Base-by-base conservation (phyloP, 345 rosid species). In the Citrus sp. region DNA sequence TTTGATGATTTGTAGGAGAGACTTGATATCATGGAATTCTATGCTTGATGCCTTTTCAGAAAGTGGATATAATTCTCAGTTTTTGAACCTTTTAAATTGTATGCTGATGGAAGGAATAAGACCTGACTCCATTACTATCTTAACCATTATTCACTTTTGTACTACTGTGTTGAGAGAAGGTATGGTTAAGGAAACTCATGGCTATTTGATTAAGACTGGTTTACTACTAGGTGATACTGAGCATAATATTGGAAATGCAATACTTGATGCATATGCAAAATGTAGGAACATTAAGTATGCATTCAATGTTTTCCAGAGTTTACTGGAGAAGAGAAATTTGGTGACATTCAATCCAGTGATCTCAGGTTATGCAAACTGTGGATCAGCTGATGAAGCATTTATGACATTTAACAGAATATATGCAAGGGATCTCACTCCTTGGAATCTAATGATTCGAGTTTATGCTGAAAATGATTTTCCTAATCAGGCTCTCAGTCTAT, bases 361-460 rank as follows among this genome's bases (percentile, higher is more conserved):
- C 70, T 84, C 93, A 61, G 91, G 90, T 60, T 91, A 85, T 72
- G 83, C 84, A 14, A 84, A 87, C 55, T 68, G 81, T 79, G 91
- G 93, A 86, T 87, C 87, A 72, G 82, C 80, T 72, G 85, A 82
- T 72, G 88, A 90, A 61, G 93, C 89, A 37, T 71, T 77, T 69
- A 76, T 62, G 73, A 81, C 86, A 74, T 90, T 88, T 80, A 85
- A 81, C 70, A 81, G 65, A 80, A 90, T 89, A 88, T 37, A 80
- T 73, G 77, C 60, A 35, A 82, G 73, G 27, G 93, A 92, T 87
- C 90, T 92, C 82, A 88, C 96, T 16, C 84, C 91, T 74, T 94
- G 94, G 96, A 94, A 92, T 87, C 89, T 91, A 83, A 92, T 91
- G 94, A 79, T 92, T 80, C 90, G 86, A 78, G 90, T 82, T 69